Evolutionary conservation across 805 yeast species (phyloP).

Genomic region (Candida quercuum): DNA sequence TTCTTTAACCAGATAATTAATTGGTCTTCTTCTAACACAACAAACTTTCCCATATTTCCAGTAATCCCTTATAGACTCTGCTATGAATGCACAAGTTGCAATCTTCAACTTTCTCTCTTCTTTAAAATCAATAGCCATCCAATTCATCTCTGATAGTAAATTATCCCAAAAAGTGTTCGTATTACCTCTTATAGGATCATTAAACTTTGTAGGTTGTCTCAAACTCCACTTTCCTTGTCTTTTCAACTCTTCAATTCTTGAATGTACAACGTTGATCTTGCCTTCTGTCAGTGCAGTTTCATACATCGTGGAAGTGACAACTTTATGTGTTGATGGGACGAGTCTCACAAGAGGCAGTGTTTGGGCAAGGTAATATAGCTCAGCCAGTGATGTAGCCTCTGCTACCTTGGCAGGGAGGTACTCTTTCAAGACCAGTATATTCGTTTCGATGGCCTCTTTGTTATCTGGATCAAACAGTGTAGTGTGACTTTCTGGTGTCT

Average conservation of each 20-base stretch:
- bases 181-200: conserved; percentile 50
- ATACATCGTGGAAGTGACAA: conserved; percentile 76
- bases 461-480: conserved; percentile 28
- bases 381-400: conserved; percentile 68
- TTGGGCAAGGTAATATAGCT: conserved; percentile 81
- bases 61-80: conserved; percentile 70
- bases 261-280: conserved; percentile 80
- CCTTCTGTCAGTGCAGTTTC: conserved; percentile 87
- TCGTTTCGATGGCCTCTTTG: conserved; percentile 37
- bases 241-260: conserved; percentile 88
- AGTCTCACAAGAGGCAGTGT: conserved; percentile 79
- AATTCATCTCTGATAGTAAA: conserved; percentile 69
- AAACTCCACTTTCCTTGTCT: conserved; percentile 87
- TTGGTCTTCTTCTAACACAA: conserved; percentile 52
- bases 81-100: conserved; percentile 63
- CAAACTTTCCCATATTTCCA: conserved; percentile 72
- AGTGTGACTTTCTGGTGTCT: conserved; percentile 8
- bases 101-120: conserved; percentile 66
- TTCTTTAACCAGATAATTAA: conserved; percentile 24
- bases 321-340: conserved; percentile 81
- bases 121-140: conserved; percentile 77
- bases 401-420: conserved; percentile 47
- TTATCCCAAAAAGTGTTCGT: conserved; percentile 65
- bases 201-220: conserved; percentile 69
- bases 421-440: conserved; percentile 45